Conservation (phyloP, 257 asterid species). For the Nicotiana tabacum region DNA sequence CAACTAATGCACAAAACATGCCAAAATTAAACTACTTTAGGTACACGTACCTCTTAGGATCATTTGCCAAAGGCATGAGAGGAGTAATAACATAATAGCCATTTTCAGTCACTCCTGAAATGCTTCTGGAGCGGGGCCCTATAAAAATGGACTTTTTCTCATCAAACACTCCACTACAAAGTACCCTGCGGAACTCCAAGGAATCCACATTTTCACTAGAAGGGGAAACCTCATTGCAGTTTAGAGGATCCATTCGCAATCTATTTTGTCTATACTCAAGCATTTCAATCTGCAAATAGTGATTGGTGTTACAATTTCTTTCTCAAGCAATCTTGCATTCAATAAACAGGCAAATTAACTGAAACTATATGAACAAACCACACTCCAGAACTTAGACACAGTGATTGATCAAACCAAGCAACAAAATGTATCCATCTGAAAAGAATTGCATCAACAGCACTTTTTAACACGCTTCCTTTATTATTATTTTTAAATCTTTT, state of each 20-base stretch:
- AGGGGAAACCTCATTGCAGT: slow-evolving; percentile 39
- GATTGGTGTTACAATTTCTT: neutral
- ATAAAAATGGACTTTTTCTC: slow-evolving; percentile 68
- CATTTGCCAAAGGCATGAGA: slow-evolving; percentile 53
- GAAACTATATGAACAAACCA: neutral
- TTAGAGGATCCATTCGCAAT: slow-evolving; percentile 58
- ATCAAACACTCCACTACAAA: slow-evolving; percentile 71
- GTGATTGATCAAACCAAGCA: neutral
- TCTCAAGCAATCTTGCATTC: neutral
- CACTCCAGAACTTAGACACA: neutral
- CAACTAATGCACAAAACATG: neutral
- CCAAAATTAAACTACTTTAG: neutral
- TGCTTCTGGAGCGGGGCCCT: slow-evolving; percentile 97
- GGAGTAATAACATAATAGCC: slow-evolving; percentile 89
- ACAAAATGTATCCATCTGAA: neutral
- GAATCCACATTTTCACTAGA: slow-evolving; percentile 38
- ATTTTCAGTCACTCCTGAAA: slow-evolving; percentile 94
- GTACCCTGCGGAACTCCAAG: slow-evolving; percentile 74
- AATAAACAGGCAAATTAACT: neutral
- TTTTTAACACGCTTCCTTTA: neutral
- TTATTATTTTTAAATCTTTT: neutral
- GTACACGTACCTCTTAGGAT: slow-evolving; percentile 54
- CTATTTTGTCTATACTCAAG: slow-evolving; percentile 69
- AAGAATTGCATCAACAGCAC: neutral
- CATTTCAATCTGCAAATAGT: slow-evolving; percentile 51